phyloP scores from a whole-genome alignment of 306 rosid species.

The Delonix regia region DNA sequence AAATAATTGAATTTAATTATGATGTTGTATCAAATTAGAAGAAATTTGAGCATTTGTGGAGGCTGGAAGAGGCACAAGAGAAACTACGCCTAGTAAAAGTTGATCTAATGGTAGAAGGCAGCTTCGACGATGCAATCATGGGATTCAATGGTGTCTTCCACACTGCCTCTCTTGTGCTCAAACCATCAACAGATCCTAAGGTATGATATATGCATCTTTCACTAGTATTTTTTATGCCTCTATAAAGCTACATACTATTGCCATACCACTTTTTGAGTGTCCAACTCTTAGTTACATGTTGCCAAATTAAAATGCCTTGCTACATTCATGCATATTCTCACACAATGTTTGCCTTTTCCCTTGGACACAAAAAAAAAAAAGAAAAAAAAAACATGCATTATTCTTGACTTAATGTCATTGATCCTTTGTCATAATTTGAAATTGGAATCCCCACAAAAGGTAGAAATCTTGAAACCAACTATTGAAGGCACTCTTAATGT shows the following conservation, averaged over 20 bases:
- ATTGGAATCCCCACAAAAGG: conserved; percentile 45
- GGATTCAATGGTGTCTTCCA: conserved; percentile 91
- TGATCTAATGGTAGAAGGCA: conserved; percentile 67
- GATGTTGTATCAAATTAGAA: conserved; percentile 53
- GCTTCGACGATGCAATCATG: conserved; percentile 76
- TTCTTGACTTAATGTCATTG: too few relatives aligned
- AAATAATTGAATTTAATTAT: too few relatives aligned
- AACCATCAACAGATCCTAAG: conserved; percentile 66
- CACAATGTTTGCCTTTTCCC: too few relatives aligned
- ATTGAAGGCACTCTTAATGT: too few relatives aligned
- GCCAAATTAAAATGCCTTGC: too few relatives aligned
- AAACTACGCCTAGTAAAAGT: conserved; percentile 72
- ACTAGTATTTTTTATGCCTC: not conserved
- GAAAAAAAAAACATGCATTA: too few relatives aligned
- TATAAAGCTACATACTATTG: too few relatives aligned
- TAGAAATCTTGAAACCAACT: conserved; percentile 68
- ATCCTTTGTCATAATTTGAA: too few relatives aligned
- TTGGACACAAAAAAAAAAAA: too few relatives aligned
- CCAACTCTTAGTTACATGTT: too few relatives aligned
- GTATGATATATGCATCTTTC: conserved; percentile 12
- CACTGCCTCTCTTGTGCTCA: conserved; percentile 83
- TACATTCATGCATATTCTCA: too few relatives aligned
- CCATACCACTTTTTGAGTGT: too few relatives aligned
- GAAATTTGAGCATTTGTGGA: conserved; percentile 74
- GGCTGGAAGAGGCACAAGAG: conserved; percentile 78